Conservation (phyloP, 805 yeast genomes). For the Metschnikowia cerradonensis region DNA sequence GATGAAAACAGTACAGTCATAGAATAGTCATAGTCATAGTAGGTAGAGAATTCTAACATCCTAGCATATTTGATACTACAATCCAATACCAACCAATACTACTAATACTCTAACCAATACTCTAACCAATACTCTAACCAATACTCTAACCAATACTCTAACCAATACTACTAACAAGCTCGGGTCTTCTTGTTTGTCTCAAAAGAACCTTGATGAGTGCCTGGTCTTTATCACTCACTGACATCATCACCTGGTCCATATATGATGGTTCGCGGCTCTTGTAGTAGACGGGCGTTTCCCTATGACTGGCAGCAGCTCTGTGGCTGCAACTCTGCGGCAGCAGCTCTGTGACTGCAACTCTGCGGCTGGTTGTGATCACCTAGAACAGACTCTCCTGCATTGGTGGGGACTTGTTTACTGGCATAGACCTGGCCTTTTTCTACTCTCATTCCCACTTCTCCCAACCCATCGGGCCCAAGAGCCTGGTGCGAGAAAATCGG, state of each 20-base stretch:
- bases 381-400: slow-evolving; percentile 65
- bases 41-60: too few species aligned
- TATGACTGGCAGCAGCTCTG: slow-evolving; percentile 63
- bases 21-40: too few species aligned
- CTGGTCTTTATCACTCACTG: slow-evolving; percentile 92
- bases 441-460: slow-evolving; percentile 89
- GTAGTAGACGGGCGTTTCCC: slow-evolving; percentile 88
- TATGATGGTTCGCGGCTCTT: slow-evolving; percentile 95
- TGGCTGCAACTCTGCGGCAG: too few species aligned
- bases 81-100: too few species aligned
- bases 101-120: too few species aligned
- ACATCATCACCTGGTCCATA: slow-evolving; percentile 96
- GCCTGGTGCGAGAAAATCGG: slow-evolving; percentile 85
- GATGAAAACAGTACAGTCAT: too few species aligned
- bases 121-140: too few species aligned
- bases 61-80: too few species aligned
- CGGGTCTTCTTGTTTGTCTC: slow-evolving; percentile 96
- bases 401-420: slow-evolving; percentile 88
- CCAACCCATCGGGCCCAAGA: slow-evolving; percentile 91
- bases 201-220: slow-evolving; percentile 87
- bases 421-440: slow-evolving; percentile 92
- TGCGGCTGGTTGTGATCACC: slow-evolving; percentile 33
- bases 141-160: too few species aligned
- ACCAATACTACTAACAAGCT: slow-evolving; percentile 44
- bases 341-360: too few species aligned